A percentile compares a stretch with the other conserved stretches of the same genome.
These are phyloP conservation scores for Dactylonectria macrodidyma DNA, from an alignment of 2,329 filamentous ascomycete species.

Conservation along the genomic window DNA sequence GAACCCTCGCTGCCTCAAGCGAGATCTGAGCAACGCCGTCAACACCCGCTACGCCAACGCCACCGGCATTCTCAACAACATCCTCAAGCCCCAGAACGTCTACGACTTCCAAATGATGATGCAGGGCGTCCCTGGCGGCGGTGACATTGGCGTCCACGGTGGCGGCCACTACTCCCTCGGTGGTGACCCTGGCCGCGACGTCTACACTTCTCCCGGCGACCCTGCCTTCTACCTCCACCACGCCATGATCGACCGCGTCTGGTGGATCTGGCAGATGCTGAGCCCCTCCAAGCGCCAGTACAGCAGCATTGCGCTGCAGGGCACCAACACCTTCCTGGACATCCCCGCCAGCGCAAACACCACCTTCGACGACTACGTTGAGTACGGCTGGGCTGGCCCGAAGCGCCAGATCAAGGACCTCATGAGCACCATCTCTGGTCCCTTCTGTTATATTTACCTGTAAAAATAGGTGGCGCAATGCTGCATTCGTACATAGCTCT, in stretches of 20 bases:
- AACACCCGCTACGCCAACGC: constrained; percentile 47
- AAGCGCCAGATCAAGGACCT: constrained; percentile 50
- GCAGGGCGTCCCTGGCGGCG: constrained; percentile 54
- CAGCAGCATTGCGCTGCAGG: constrained; percentile 39
- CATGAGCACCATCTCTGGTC: constrained; percentile 51
- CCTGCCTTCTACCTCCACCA: constrained; percentile 55
- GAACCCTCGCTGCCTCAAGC: constrained; percentile 61
- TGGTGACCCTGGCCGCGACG: constrained; percentile 59
- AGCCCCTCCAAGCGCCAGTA: constrained; percentile 43
- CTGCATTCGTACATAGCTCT: not conserved
- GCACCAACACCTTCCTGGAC: constrained; percentile 47
- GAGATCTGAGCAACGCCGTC: constrained; percentile 51
- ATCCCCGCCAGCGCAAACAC: constrained; percentile 41
- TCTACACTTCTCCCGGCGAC: constrained; percentile 57
- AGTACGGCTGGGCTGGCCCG: constrained; percentile 45
- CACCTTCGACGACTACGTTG: constrained; percentile 47
- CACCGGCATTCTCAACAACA: constrained; percentile 53
- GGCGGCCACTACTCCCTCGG: constrained; percentile 58
- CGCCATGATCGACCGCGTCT: constrained; percentile 48
- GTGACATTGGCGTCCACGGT: constrained; percentile 53
- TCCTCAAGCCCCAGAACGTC: constrained; percentile 55
- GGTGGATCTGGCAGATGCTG: constrained; percentile 51
- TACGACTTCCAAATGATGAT: constrained; percentile 61
- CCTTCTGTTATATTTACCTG: constrained; percentile 53
- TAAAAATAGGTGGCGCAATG: constrained; percentile 31